Evolutionary conservation across 2,329 filamentous ascomycete species (phyloP), one percentile per base, ranked within the genome.

Genomic region (Seiridium unicorne): DNA sequence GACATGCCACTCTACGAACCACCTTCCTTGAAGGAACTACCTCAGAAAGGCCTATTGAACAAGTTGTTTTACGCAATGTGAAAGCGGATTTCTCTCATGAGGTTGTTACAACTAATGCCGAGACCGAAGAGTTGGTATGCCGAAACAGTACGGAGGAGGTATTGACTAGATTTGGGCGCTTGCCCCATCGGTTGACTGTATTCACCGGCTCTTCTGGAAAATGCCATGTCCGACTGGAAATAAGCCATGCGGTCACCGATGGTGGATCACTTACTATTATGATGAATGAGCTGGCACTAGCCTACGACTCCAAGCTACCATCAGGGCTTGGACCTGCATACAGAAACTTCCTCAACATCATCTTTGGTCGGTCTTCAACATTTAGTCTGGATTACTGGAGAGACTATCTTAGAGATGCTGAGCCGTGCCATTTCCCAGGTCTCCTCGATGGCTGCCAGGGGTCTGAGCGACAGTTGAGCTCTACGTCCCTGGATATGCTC

Each of bases 201-300:
- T 47, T 57, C 5, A 38, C 48, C 4, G 46, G 34, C 10, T 31
- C 47, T 26, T 57, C 59, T 31, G 57, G 65, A 9, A 32, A 58
- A 51, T 44, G 65, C 11, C 61, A 65, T 44, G 66, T 66, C 40
- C 66, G 64, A 31, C 54, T 77, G 11, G 73, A 76, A 26, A 70
- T 77, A 62, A 75, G 69, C 58, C 74, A 76, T 46, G 68, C 70
- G 3, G 58, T 76, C 5, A 69, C 71, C 5, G 74, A 76, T 32
- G 74, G 73, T 3, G 65, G 69, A 34, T 74, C 74, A 0, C 63
- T 70, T 5, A 49, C 60, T 5, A 65, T 73, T 13, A 54, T 77
- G n/a, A 63, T 75, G 4, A 54, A 62, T 1, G 73, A 76, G 18
- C 57, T 76, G 4, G 58, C 57, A 0, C 42, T 58, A 1, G 67